A percentile compares a stretch with the other conserved stretches of the same genome.
Conservation (phyloP, 2,329 filamentous ascomycete genomes). For the Elsinoe arachidis region DNA sequence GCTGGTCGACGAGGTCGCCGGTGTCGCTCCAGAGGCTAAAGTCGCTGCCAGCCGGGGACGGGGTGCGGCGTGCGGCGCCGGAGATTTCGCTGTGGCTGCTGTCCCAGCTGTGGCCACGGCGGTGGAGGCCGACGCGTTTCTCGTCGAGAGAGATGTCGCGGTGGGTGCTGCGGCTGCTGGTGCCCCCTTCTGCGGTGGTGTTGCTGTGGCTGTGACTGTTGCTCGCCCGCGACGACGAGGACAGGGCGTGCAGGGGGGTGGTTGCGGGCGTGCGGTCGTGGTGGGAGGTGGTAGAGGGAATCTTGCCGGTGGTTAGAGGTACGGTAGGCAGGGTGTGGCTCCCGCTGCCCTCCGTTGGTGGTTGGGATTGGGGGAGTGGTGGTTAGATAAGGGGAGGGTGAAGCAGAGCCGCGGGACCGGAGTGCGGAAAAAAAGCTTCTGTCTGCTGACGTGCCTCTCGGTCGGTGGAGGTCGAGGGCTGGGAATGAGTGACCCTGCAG, state of each 20-base stretch:
- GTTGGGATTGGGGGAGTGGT: not conserved
- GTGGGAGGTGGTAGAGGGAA: slow-evolving; percentile 58
- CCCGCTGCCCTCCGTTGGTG: slow-evolving; percentile 24
- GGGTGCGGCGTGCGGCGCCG: slow-evolving; percentile 35
- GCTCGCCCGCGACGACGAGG: slow-evolving; percentile 36
- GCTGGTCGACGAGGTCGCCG: slow-evolving; percentile 87
- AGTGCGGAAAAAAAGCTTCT: not conserved
- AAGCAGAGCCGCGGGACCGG: not conserved
- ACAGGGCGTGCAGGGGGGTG: slow-evolving; percentile 76
- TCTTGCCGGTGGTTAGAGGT: slow-evolving; percentile 60
- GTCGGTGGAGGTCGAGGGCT: not conserved
- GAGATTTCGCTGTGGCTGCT: slow-evolving; percentile 33
- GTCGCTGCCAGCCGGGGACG: slow-evolving; percentile 53
- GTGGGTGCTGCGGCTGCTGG: slow-evolving; percentile 23
- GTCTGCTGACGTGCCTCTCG: not conserved
- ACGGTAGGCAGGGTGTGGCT: slow-evolving; percentile 62
- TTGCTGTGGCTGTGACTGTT: slow-evolving; percentile 28
- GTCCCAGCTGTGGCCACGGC: slow-evolving; percentile 33
- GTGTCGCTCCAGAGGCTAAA: slow-evolving; percentile 89
- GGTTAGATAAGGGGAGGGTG: not conserved
- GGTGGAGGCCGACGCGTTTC: slow-evolving; percentile 37
- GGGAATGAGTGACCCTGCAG: slow-evolving; percentile 10
- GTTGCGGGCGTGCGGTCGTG: slow-evolving; percentile 71
- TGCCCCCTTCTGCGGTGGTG: slow-evolving; percentile 37
- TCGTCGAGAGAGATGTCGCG: slow-evolving; percentile 36